These are phyloP conservation scores for Nitzschia sp. DNA, from an alignment of 108 stramenopile genomes.

Conservation along the genomic window DNA sequence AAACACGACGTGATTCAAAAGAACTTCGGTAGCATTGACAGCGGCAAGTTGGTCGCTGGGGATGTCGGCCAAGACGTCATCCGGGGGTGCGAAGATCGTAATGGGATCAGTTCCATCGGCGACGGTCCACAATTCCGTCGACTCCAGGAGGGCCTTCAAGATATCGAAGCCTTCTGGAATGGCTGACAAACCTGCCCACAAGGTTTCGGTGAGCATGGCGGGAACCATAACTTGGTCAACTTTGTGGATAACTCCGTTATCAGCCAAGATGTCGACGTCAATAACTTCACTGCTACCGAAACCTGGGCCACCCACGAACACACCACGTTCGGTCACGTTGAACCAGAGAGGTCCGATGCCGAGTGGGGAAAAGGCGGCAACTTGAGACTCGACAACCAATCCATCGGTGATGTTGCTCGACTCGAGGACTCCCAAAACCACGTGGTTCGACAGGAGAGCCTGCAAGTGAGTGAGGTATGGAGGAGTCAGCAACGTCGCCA, in stretches of 20 bases:
- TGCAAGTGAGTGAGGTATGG: not conserved
- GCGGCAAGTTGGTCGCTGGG: not conserved
- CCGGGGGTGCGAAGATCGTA: not conserved
- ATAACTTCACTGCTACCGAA: not conserved
- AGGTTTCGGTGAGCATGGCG: not conserved
- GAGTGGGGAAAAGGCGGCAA: not conserved
- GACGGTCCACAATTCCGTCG: not conserved
- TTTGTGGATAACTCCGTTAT: not conserved
- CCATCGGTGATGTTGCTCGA: slow-evolving; percentile 6
- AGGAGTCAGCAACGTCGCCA: not conserved
- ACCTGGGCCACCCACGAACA: not conserved
- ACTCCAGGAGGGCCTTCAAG: not conserved
- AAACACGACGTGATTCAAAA: not conserved
- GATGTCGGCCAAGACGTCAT: not conserved
- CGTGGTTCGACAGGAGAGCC: not conserved
- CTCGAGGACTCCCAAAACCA: not conserved
- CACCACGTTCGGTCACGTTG: not conserved
- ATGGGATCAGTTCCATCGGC: not conserved
- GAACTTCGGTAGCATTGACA: not conserved
- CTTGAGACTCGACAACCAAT: not conserved
- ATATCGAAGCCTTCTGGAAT: not conserved
- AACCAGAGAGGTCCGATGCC: not conserved
- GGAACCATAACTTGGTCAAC: slow-evolving; percentile 1
- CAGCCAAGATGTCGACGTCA: not conserved
- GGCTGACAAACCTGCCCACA: not conserved